These are phyloP conservation scores for Lecanicillium sp. DNA, from an alignment of 2,329 filamentous ascomycete species.

Conservation along the genomic window DNA sequence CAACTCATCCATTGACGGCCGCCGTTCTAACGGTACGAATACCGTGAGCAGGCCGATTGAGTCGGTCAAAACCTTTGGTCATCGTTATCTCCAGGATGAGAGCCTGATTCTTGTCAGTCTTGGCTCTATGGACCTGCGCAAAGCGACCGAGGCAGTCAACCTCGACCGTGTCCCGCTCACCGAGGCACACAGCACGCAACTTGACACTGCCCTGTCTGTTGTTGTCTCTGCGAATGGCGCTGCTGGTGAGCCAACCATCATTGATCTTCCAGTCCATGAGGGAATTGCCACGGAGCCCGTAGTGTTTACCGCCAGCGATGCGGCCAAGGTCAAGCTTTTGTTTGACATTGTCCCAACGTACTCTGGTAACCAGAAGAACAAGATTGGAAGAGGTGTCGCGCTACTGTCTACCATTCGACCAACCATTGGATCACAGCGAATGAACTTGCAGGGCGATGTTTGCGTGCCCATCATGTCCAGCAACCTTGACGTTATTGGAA, in stretches of 20 bases:
- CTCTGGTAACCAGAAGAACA: slow-evolving; percentile 78
- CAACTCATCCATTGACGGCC: slow-evolving; percentile 53
- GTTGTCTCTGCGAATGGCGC: slow-evolving; percentile 84
- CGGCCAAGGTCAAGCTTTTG: slow-evolving; percentile 74
- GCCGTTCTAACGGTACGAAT: slow-evolving; percentile 45
- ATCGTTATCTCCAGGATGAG: slow-evolving; percentile 85
- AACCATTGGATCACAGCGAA: slow-evolving; percentile 74
- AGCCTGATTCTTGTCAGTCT: slow-evolving; percentile 87
- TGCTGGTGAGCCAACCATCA: slow-evolving; percentile 75
- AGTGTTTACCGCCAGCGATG: slow-evolving; percentile 73
- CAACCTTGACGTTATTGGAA: slow-evolving; percentile 82
- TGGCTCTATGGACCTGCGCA: slow-evolving; percentile 90
- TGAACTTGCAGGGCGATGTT: slow-evolving; percentile 85
- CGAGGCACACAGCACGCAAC: slow-evolving; percentile 83
- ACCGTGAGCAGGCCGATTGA: slow-evolving; percentile 51
- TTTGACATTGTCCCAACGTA: slow-evolving; percentile 97
- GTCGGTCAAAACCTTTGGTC: slow-evolving; percentile 89
- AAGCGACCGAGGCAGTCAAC: slow-evolving; percentile 70
- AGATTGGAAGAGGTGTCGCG: slow-evolving; percentile 84
- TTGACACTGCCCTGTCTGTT: slow-evolving; percentile 88
- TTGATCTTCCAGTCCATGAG: slow-evolving; percentile 90
- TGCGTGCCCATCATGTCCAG: slow-evolving; percentile 85
- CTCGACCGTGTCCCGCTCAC: slow-evolving; percentile 82
- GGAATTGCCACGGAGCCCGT: slow-evolving; percentile 92
- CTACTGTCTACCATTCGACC: slow-evolving; percentile 81